Evolutionary conservation across 1,284 basidiomycete species (phyloP), one percentile per base, ranked within the genome.

Genomic region (Rhodotorula sp.): DNA sequence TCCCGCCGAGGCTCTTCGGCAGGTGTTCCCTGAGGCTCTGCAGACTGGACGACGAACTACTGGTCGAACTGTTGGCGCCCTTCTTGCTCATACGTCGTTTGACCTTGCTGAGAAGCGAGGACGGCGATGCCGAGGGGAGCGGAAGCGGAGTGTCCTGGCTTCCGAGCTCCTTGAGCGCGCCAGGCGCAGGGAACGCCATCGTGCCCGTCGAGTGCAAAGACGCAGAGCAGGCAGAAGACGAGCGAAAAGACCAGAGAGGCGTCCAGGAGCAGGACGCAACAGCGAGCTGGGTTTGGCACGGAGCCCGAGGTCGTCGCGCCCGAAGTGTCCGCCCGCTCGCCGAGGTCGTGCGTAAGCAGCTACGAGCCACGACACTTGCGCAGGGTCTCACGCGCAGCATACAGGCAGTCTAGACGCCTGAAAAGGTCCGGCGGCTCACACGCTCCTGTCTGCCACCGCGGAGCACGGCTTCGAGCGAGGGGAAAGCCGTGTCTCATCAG

Each of bases 51-150:
- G 39, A 46, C 41, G 58, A 59, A 44, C 59, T 54, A 32, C 5
- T 60, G 44, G 34, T 17, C 10, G 27, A 37, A 27, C 25, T 22
- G 48, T 13, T n/a, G 29, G 34, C 37, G 41, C 21, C n/a, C 13
- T 15, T 46, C 29, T 54, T 12, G 41, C 64, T 56, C n/a, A 70
- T 50, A 9, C 29, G 44, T 8, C 69, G 58, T 27, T 53, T 48
- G 44, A 62, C 64, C 34, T 66, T 66, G 8, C 19, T 3, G 25
- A 70, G 58, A 10, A 62, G 61, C 2, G 59, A 48, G 7, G 63
- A 32, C 2, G 48, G 4, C 56, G 64, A 58, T 22, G 56, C 36
- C 59, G 65, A 48, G 36, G 58, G 9, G 4, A n/a, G 61, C 8
- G 17, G 61, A 41, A 13, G 56, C 4, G 7, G n/a, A 7, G 50